A percentile compares a stretch with the other conserved stretches of the same genome.
phyloP scores from a whole-genome alignment of 2,329 filamentous ascomycete genomes.

The Gnomoniopsis sp. region DNA sequence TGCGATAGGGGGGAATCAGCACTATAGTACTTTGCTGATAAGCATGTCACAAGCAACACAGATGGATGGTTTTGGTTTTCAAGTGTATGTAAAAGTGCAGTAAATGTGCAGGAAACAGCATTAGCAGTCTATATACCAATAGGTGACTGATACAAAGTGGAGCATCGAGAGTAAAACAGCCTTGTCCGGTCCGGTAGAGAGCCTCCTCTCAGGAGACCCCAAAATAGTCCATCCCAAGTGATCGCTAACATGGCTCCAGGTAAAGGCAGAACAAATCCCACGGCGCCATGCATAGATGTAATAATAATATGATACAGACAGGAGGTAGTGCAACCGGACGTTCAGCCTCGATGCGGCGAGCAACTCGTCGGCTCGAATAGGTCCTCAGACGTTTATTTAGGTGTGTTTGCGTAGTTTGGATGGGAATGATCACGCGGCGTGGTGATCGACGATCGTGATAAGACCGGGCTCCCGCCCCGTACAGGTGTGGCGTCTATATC shows the following conservation, averaged over 20 bases:
- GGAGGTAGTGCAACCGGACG: neutral
- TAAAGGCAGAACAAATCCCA: neutral
- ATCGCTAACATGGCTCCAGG: neutral
- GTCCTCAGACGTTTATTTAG: neutral
- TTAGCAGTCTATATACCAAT: neutral
- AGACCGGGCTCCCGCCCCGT: too few relatives aligned
- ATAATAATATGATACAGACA: neutral
- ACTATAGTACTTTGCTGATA: neutral
- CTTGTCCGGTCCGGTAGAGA: neutral
- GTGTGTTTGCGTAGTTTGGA: neutral
- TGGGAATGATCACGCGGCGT: neutral
- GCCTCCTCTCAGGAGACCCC: neutral
- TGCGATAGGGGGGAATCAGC: too few relatives aligned
- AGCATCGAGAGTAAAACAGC: neutral
- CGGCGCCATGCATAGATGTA: neutral
- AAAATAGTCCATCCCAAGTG: neutral
- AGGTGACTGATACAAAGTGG: neutral
- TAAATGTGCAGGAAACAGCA: neutral
- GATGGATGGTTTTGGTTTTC: neutral
- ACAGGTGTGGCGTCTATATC: constrained; percentile 19
- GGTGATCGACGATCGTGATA: neutral
- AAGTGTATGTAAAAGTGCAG: neutral
- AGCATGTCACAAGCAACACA: neutral
- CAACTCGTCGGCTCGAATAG: neutral
- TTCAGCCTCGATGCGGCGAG: neutral